These are phyloP conservation scores for Vitis rupestris DNA, from an alignment of 164 flowering plant genomes.

Conservation along the genomic window DNA sequence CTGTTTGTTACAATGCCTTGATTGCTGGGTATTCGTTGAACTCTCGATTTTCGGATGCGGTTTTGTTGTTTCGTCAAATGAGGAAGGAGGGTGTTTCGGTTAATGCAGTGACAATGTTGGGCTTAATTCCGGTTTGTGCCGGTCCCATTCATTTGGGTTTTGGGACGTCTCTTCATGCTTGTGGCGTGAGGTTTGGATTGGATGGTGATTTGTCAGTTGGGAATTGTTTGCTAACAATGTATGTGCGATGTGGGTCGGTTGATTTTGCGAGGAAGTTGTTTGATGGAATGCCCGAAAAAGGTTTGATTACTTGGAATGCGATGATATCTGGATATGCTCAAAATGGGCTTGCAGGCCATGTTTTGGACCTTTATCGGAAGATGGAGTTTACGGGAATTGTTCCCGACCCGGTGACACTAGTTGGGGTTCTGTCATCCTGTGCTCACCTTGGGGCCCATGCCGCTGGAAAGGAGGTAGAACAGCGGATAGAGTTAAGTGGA, in stretches of 20 bases:
- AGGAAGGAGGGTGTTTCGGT: conserved; percentile 39
- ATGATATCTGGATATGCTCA: conserved; percentile 90
- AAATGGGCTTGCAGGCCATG: conserved; percentile 63
- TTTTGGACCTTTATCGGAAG: conserved; percentile 60
- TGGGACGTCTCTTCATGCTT: conserved; percentile 63
- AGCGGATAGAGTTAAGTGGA: conserved; percentile 30
- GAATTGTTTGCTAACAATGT: conserved; percentile 81
- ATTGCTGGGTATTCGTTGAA: conserved; percentile 60
- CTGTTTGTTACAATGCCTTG: conserved; percentile 78
- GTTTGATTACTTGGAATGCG: conserved; percentile 86
- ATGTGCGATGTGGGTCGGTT: conserved; percentile 58
- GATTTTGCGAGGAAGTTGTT: conserved; percentile 53
- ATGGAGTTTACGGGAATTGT: conserved; percentile 47
- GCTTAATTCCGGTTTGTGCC: conserved; percentile 58
- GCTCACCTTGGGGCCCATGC: conserved; percentile 70
- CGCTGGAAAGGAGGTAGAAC: conserved; percentile 63
- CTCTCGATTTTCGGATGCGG: conserved; percentile 34
- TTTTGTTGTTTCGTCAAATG: conserved; percentile 55
- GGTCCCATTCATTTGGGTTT: conserved; percentile 38
- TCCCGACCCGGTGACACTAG: conserved; percentile 72
- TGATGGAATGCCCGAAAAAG: conserved; percentile 58
- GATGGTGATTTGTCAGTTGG: conserved; percentile 44
- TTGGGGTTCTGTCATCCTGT: conserved; percentile 75
- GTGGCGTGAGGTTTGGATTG: conserved; percentile 51
- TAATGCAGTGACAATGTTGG: conserved; percentile 63